Base-by-base conservation (phyloP, 2,329 filamentous ascomycete genomes). In the Neopestalotiopsis sp. region DNA sequence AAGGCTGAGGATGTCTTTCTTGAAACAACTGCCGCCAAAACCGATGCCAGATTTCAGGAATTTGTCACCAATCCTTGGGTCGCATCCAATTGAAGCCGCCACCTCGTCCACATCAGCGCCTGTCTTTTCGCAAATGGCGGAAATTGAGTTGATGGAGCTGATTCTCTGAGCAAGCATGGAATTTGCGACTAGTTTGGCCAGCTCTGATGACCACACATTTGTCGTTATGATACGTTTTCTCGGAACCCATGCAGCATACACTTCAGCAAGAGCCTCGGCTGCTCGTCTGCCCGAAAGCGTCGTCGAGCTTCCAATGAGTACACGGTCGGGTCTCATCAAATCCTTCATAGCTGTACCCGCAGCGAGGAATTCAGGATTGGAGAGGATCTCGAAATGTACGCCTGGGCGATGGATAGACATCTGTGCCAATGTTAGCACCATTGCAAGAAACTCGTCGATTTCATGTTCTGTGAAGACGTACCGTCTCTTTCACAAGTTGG, bases 21-120 rank as follows among this genome's bases (percentile, higher is more conserved):
- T 90, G 84, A 95, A 94, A 80, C 93, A 95, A 70, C 89, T 92
- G 24, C 93, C 93, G 67, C 93, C 92, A 75, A 95, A 95, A 17
- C 93, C 93, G 42, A 94, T 88, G 52, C 90, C 90, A 7, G 92
- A 90, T 79, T 92, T 91, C 56, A 95, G 84, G 80, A 94, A 93
- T 77, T 90, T 89, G 71, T 87, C 84, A 6, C 93, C 93, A 69
- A 95, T 93, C 64, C 93, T 87, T 7, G 85, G 85, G 74, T 95
- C 93, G 49, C 90, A 83, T 64, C 93, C 93, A 38, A 93, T 85
- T 5, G 90, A 88, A 45, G 84, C 82, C 14, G 91, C 86, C 2
- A 95, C 87, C 79, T 94, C 91, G 70, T 91, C 86, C n/a, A 95
- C 87, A 74, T 94, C 89, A 13, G 92, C 93, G 17, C 92, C 92